Conservation (phyloP, 768 basidiomycete genomes). For the Pisolithus albus region DNA sequence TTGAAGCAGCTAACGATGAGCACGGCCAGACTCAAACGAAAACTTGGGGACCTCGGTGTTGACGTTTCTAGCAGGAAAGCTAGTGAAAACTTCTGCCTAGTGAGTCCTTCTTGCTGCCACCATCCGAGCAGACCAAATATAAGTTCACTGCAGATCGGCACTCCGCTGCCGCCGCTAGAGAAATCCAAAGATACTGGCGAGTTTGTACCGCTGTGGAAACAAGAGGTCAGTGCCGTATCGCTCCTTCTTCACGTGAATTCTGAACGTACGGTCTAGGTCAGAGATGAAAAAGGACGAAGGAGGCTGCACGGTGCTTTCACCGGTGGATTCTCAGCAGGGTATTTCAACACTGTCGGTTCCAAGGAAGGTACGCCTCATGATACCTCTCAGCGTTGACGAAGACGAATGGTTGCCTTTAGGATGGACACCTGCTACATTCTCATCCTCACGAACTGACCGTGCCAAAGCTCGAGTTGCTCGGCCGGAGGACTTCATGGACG, state of each 20-base stretch:
- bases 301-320: conserved; percentile 98
- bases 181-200: conserved; percentile 89
- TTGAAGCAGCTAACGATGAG: conserved; percentile 27
- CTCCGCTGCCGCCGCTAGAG: conserved; percentile 89
- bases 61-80: conserved; percentile 64
- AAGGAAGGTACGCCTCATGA: conserved; percentile 68
- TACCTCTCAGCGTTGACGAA: background rate
- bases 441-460: conserved; percentile 78
- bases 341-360: conserved; percentile 93
- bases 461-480: conserved; percentile 50
- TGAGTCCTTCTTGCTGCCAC: conserved; percentile 27
- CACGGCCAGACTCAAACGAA: conserved; percentile 66
- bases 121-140: background rate
- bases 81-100: conserved; percentile 82
- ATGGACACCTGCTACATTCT: conserved; percentile 92
- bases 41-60: conserved; percentile 74
- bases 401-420: conserved; percentile 40
- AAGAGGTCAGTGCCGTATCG: conserved; percentile 59
- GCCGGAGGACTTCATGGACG: conserved; percentile 98
- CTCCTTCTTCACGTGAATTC: conserved; percentile 15
- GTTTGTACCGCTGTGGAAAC: conserved; percentile 97
- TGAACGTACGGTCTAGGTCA: conserved; percentile 45
- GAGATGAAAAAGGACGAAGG: conserved; percentile 88
- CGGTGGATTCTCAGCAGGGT: conserved; percentile 95
- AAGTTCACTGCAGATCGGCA: conserved; percentile 63